phyloP scores from a whole-genome alignment of 306 rosid genomes.

The Malus fusca region DNA sequence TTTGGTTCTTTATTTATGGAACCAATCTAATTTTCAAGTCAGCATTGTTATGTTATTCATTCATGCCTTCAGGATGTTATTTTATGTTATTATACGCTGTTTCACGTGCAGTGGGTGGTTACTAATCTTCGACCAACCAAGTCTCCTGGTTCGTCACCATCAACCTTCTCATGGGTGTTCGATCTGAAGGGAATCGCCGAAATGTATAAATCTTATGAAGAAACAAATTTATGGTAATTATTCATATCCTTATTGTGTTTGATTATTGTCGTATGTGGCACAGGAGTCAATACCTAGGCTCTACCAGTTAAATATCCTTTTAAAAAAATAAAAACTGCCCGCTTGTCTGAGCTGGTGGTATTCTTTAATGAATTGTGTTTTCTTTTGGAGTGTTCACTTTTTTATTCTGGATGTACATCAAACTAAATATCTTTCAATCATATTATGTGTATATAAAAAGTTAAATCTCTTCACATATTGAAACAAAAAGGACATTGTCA shows the following conservation, averaged over 20 bases:
- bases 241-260: background rate
- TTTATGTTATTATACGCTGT: background rate
- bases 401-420: background rate
- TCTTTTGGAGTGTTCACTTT: background rate
- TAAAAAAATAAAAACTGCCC: background rate
- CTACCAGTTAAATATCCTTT: background rate
- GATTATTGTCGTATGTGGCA: background rate
- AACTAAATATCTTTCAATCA: background rate
- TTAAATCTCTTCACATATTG: background rate
- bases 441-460: background rate
- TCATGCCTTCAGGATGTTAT: background rate
- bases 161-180: conserved; percentile 72
- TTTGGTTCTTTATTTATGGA: background rate
- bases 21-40: background rate
- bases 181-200: conserved; percentile 81
- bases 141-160: conserved; percentile 35
- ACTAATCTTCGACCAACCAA: conserved; percentile 67
- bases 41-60: background rate
- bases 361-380: background rate
- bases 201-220: conserved; percentile 89
- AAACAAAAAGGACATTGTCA: background rate
- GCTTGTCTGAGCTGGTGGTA: background rate
- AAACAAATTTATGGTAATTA: conserved; percentile 71
- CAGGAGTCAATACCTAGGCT: background rate
- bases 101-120: conserved; percentile 75